A percentile compares a stretch with the other conserved stretches of the same genome.
phyloP scores from a whole-genome alignment of 2,329 filamentous ascomycete species.

The Colletotrichum lindemuthianum region DNA sequence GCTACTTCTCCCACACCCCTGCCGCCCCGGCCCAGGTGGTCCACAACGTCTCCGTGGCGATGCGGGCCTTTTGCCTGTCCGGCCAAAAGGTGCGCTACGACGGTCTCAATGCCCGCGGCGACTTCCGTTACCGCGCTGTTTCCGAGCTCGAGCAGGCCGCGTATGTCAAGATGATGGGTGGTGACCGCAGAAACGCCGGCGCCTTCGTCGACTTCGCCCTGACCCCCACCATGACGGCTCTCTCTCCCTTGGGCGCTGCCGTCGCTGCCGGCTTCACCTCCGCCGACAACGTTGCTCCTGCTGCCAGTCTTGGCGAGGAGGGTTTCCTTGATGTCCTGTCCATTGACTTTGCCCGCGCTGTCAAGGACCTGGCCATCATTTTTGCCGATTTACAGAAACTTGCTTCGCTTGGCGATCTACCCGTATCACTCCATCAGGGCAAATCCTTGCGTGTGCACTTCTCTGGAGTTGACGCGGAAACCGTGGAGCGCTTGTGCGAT shows the following conservation, averaged over 20 bases:
- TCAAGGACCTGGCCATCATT: constrained; percentile 84
- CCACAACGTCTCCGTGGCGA: constrained; percentile 92
- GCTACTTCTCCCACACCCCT: constrained; percentile 91
- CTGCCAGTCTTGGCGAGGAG: constrained; percentile 78
- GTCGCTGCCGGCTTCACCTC: constrained; percentile 61
- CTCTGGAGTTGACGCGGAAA: constrained; percentile 86
- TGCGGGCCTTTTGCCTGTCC: constrained; percentile 91
- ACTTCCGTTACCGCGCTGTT: constrained; percentile 83
- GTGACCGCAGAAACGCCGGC: constrained; percentile 70
- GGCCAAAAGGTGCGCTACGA: constrained; percentile 91
- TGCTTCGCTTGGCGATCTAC: constrained; percentile 82
- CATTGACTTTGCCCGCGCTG: constrained; percentile 85
- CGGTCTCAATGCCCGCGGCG: constrained; percentile 76
- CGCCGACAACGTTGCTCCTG: constrained; percentile 47
- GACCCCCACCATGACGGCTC: constrained; percentile 88
- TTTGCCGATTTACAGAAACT: constrained; percentile 85
- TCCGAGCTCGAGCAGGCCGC: constrained; percentile 79
- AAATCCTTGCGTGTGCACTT: constrained; percentile 84
- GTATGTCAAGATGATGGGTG: constrained; percentile 70
- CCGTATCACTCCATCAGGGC: constrained; percentile 74
- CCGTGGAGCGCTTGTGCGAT: constrained; percentile 84
- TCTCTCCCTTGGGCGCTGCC: constrained; percentile 74
- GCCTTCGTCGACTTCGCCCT: constrained; percentile 90
- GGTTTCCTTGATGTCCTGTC: constrained; percentile 87
- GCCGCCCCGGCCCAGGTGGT: constrained; percentile 89